These are phyloP conservation scores for Phymatotrichopsis omnivora DNA, from an alignment of 2,329 filamentous ascomycete genomes.

Conservation along the genomic window DNA sequence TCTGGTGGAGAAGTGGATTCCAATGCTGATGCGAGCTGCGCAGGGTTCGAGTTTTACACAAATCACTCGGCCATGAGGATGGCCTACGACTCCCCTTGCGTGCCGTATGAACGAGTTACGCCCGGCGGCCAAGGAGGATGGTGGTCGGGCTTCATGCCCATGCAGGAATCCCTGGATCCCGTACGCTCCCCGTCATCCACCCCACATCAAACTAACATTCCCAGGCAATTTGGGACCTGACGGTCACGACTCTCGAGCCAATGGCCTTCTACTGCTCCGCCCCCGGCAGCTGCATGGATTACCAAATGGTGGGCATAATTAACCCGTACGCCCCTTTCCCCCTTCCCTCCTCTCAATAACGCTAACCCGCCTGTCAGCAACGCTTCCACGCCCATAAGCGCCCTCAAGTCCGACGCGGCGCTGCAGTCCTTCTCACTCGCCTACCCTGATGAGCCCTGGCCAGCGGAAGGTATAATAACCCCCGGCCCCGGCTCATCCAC, in stretches of 20 bases:
- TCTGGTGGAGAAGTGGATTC: neutral
- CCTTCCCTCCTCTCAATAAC: neutral
- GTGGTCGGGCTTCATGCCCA: slow-evolving; percentile 43
- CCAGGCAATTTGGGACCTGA: slow-evolving; percentile 36
- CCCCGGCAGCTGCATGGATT: slow-evolving; percentile 51
- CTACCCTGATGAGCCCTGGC: slow-evolving; percentile 48
- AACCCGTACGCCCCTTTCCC: slow-evolving; percentile 47
- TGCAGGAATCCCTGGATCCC: slow-evolving; percentile 41
- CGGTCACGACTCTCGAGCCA: slow-evolving; percentile 50
- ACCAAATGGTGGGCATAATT: slow-evolving; percentile 66
- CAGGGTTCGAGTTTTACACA: slow-evolving; percentile 50
- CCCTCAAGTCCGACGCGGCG: slow-evolving; percentile 42
- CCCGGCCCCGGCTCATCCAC: neutral
- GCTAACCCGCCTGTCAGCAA: slow-evolving; percentile 34
- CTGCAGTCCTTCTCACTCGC: slow-evolving; percentile 45
- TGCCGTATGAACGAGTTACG: slow-evolving; percentile 48
- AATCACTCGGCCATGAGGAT: slow-evolving; percentile 56
- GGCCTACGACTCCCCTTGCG: slow-evolving; percentile 50
- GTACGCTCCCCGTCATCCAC: slow-evolving; percentile 33
- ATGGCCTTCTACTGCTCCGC: slow-evolving; percentile 63
- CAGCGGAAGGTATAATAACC: slow-evolving; percentile 38
- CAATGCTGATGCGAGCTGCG: slow-evolving; percentile 5
- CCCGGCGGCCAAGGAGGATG: slow-evolving; percentile 42
- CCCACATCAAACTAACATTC: slow-evolving; percentile 13
- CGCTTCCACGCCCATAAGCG: slow-evolving; percentile 40